Evolutionary conservation across 192 early-diverging fungal genomes (phyloP), one percentile per base, ranked within the genome.

Genomic region (Chytriomyces hyalinus): DNA sequence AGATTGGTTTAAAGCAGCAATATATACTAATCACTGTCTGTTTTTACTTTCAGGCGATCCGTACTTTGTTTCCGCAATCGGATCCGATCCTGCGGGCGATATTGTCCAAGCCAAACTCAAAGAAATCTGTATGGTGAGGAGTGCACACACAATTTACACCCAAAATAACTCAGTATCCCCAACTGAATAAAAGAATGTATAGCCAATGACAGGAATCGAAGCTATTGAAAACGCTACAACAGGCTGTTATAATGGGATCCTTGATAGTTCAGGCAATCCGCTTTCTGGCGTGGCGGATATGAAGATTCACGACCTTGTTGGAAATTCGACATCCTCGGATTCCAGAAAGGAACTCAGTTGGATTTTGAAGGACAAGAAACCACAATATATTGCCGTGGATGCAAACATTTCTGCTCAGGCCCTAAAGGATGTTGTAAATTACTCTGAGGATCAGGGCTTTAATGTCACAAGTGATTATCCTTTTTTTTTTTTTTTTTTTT

Each of bases 201-300:
- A 73, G 71, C 71, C 45, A 11, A 9, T 51, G 9, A 36, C 64
- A 26, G 73, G 63, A 22, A 47, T 75, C 48, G 7, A 64, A 47
- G 36, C 64, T 22, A 62, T 22, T 11, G 20, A 11, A 66, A 10
- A 3, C 7, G 8, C 45, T 11, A 49, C 61, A 13, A 97, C 95
- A 0, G 96, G 92, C 0, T 85, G 92, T 0, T 97, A 97, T 81
- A 96, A 89, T 64, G 92, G 94, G 4, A 67, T 99, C 13, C 91
- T 96, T 75, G 67, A 83, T 15, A 57, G 83, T 1, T 76, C 88
- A 46, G 97, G 97, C 8, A 86, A 92, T 17, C 79, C 96, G 26
- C 15, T 95, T 0, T 81, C 87, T 8, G 97, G 94, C 3, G 92
- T 98, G 0, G 96, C 96, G 13, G 97, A 99, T 71, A 99, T 99